Base-by-base conservation (phyloP, 129 eudicot species). In the Helianthus annuus region DNA sequence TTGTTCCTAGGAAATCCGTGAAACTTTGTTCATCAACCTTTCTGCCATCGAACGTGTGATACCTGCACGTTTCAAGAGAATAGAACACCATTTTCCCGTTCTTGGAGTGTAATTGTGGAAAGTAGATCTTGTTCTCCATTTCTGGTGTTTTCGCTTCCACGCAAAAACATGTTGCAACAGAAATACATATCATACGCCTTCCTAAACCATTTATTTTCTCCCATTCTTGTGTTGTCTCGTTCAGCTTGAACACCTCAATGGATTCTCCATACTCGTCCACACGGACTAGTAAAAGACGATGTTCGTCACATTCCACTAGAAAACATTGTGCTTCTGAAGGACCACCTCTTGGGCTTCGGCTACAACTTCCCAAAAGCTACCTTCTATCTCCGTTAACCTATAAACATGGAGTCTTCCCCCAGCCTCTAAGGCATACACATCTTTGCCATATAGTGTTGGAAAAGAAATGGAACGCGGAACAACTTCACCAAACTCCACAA, bases 91-190 rank as follows among this genome's bases (percentile, higher is more conserved):
- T 19, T 19, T 19, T 19, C 22, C 22, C 22, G 0, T 19, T 19
- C 22, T 19, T 19, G 22, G 22, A 19, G 22, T 19, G 22, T 19
- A 19, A 19, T 19, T 19, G 22, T 19, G 22, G 22, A 13, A 44
- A 45, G 0, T 22, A 48, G n/a, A 13, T 71, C 83, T 73, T 55
- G 45, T 79, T 79, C 44, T 73, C 32, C 74, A 79, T 72, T 48
- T 49, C 55, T 0, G 19, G 44, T 3, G 51, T 49, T 72, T 48
- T 34, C 10, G 78, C 69, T 12, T 55, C 69, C 14, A 27, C 10
- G 17, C 54, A 54, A 13, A 54, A 8, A 56, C 69, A 71, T 8
- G 52, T 27, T 14, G 42, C 1, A 29, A 4, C 60, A 19, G 70
- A 27, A 61, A 79, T 24, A 65, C 16, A 79, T 17, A 79, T 16